A percentile compares a stretch with the other conserved stretches of the same genome.
Evolutionary conservation across 1,139 yeast genomes (phyloP).

Genomic region (Candida tetrigidarum): DNA sequence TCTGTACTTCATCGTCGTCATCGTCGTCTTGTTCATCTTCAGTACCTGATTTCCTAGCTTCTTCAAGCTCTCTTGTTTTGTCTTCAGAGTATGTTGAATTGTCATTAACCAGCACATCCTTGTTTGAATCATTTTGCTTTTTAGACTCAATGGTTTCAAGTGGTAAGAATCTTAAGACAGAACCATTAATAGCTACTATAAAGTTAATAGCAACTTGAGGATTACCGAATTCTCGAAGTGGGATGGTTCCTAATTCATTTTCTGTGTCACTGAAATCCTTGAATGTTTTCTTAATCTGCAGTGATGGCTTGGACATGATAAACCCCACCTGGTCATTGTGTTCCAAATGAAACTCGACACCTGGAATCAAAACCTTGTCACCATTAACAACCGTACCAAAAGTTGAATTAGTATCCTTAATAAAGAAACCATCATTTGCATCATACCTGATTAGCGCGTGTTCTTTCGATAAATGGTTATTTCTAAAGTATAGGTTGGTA

Average conservation of each 20-base stretch:
- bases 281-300: constrained; percentile 22
- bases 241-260: constrained; percentile 17
- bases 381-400: constrained; percentile 45
- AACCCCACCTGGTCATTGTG: constrained; percentile 36
- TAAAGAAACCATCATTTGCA: constrained; percentile 22
- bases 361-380: constrained; percentile 23
- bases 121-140: not conserved
- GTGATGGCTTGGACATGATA: constrained; percentile 35
- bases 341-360: constrained; percentile 21
- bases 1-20: constrained; percentile 9
- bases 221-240: constrained; percentile 26
- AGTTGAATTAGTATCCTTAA: constrained; percentile 39
- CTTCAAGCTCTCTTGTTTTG: constrained; percentile 1
- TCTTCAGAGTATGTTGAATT: not conserved
- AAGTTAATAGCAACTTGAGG: constrained; percentile 31
- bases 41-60: constrained; percentile 1
- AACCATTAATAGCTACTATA: constrained; percentile 17
- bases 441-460: constrained; percentile 21
- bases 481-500: constrained; percentile 33
- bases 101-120: not conserved
- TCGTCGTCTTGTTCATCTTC: constrained; percentile 10
- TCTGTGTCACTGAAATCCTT: constrained; percentile 13
- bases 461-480: constrained; percentile 38
- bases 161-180: constrained; percentile 15
- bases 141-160: not conserved